Percentiles rank a stretch among this genome's conserved stretches.
Evolutionary conservation across 148 eudicot genomes (phyloP).

Genomic region (Chenopodium formosanum): DNA sequence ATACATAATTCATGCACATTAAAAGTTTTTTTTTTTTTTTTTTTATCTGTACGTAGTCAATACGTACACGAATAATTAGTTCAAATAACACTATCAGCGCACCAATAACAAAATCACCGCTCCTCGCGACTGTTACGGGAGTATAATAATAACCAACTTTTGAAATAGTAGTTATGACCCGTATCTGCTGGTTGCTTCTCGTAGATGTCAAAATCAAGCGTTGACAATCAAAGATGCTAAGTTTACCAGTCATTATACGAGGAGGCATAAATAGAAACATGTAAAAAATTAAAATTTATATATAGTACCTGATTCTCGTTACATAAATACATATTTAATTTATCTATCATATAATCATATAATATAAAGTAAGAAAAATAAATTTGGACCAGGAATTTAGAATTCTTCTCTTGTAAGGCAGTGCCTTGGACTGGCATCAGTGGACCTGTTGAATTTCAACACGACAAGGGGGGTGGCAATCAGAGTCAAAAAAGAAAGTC

Average conservation of each 20-base stretch:
- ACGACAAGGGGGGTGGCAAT: conserved; percentile 19
- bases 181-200: not conserved
- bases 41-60: too few species aligned
- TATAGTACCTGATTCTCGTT: conserved; percentile 4
- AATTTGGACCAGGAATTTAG: not conserved
- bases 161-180: not conserved
- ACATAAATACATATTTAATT: not conserved
- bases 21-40: too few species aligned
- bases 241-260: not conserved
- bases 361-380: not conserved
- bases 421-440: conserved; percentile 16
- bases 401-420: conserved; percentile 9
- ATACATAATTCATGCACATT: too few species aligned
- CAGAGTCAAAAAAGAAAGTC: conserved; percentile 2
- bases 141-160: not conserved
- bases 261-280: not conserved
- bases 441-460: conserved; percentile 20
- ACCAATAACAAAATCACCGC: too few species aligned
- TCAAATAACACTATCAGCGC: too few species aligned
- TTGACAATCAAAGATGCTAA: conserved; percentile 16
- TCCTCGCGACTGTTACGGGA: too few species aligned
- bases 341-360: too few species aligned
- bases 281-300: not conserved
- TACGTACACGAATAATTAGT: too few species aligned
- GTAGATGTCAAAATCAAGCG: conserved; percentile 13